phyloP scores from a whole-genome alignment of 768 basidiomycete species.

The Tylopilus felleus region DNA sequence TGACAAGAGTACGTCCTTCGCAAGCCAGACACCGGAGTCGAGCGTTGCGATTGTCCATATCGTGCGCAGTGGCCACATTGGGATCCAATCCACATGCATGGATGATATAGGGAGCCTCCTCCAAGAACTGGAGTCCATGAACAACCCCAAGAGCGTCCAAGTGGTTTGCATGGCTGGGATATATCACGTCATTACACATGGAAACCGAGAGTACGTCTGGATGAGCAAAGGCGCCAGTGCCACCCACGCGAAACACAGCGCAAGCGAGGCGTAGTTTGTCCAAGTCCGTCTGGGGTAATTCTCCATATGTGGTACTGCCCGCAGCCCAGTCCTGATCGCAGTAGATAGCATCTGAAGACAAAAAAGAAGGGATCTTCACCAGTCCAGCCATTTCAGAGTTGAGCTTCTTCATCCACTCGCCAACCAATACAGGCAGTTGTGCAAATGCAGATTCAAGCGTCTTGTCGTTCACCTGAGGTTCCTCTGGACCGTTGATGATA shows the following conservation, averaged over 20 bases:
- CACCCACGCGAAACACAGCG: conserved; percentile 5
- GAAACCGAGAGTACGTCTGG: conserved; percentile 2
- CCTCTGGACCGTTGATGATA: conserved; percentile 5
- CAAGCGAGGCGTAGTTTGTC: conserved; percentile 11
- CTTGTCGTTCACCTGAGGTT: neutral
- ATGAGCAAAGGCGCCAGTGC: neutral
- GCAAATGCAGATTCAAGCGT: conserved; percentile 11
- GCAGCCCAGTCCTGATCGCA: neutral
- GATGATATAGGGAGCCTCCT: conserved; percentile 12
- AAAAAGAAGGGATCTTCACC: conserved; percentile 7
- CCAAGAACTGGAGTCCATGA: neutral
- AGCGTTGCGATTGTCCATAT: conserved; percentile 14
- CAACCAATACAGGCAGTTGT: conserved; percentile 7
- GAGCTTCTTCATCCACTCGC: conserved; percentile 10
- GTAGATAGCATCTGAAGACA: neutral
- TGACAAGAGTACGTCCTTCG: neutral
- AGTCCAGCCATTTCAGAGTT: conserved; percentile 3
- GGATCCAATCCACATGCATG: conserved; percentile 13
- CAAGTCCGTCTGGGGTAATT: neutral
- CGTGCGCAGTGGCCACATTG: conserved; percentile 2
- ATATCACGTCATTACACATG: neutral
- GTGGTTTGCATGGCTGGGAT: neutral
- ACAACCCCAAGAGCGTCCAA: neutral
- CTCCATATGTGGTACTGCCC: no score
- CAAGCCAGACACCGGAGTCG: conserved; percentile 11